These are phyloP conservation scores for Coemansia sp. DNA, from an alignment of 192 early-diverging fungal genomes.

Conservation along the genomic window DNA sequence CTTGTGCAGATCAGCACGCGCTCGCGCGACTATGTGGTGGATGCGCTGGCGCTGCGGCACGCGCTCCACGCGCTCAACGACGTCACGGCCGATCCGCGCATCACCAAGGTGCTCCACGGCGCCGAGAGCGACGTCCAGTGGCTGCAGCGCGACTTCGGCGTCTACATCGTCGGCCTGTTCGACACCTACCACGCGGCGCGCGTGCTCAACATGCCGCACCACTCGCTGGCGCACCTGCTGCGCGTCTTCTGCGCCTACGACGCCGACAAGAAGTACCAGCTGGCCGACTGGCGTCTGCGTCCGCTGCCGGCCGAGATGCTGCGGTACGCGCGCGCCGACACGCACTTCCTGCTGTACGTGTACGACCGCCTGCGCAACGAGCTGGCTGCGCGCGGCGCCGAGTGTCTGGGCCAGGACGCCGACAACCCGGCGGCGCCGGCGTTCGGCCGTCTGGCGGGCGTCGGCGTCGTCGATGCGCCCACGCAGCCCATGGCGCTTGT, in stretches of 20 bases:
- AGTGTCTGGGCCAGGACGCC: conserved; percentile 53
- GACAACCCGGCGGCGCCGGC: conserved; percentile 9
- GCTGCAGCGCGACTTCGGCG: conserved; percentile 96
- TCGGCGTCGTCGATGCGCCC: conserved; percentile 34
- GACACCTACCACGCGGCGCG: conserved; percentile 95
- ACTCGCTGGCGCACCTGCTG: conserved; percentile 82
- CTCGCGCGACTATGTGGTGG: conserved; percentile 84
- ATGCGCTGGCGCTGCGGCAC: conserved; percentile 78
- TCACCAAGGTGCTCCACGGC: conserved; percentile 94
- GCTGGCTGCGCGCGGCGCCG: conserved; percentile 56
- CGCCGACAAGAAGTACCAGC: conserved; percentile 92
- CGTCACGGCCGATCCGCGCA: conserved; percentile 81
- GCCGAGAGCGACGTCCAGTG: conserved; percentile 95
- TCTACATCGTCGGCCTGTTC: conserved; percentile 95
- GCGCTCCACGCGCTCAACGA: conserved; percentile 76
- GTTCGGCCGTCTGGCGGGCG: conserved; percentile 50
- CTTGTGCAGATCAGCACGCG: conserved; percentile 92
- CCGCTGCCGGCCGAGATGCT: conserved; percentile 92
- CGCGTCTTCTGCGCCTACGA: conserved; percentile 73
- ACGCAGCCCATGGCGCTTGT: conserved; percentile 30
- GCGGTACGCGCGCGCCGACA: conserved; percentile 89
- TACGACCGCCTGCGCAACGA: conserved; percentile 91
- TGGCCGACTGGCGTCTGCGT: conserved; percentile 97
- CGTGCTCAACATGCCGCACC: conserved; percentile 75
- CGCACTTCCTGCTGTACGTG: conserved; percentile 94